Evolutionary conservation across 306 rosid genomes (phyloP), one percentile per base, ranked within the genome.

Genomic region (Oxytropis ochrocephala): DNA sequence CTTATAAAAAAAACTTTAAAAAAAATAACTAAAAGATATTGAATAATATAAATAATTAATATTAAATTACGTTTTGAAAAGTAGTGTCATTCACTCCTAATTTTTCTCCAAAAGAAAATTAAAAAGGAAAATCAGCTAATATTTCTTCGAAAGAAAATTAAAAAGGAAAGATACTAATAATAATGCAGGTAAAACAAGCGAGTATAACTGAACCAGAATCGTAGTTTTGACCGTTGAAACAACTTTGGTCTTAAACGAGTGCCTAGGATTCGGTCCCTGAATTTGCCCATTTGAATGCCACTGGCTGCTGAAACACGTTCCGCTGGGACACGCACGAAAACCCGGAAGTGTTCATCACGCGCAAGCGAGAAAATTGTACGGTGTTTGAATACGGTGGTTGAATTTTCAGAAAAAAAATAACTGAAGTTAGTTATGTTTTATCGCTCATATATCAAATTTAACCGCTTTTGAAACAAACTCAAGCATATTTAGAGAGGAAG

Each of bases 401-500:
- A 35, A 11, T 54, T 46, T 76, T 9, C 2, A 10, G 10, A 77
- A 44, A n/a, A n/a, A n/a, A n/a, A n/a, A 63, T 55, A 70, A 55
- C 68, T 51, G 49, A 44, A 64, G 47, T 71, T 64, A 48, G 73
- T 64, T 71, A 55, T 63, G 63, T 63, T 70, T 32, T 35, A 63
- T 54, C 2, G 27, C 1, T 21, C 70, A n/a, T 38, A 16, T 27
- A 78, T 64, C 74, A 65, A 57, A 65, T 65, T 78, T 79, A 79
- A 79, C 79, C 67, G 72, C 53, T 79, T 73, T 43, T 27, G 43
- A 79, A 73, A 79, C 79, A 42, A 79, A 42, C 78, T 21, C 72
- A 3, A 36, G 43, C 38, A 30, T 39, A 36, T 72, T 78, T 65
- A 49, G 64, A 35, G 43, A 48, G 27, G 27, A 9, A 32, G 33